Percentiles rank a stretch among this genome's conserved stretches.
Evolutionary conservation across 139 green algal genomes (phyloP).

Genomic region (Picochlorum sp.): DNA sequence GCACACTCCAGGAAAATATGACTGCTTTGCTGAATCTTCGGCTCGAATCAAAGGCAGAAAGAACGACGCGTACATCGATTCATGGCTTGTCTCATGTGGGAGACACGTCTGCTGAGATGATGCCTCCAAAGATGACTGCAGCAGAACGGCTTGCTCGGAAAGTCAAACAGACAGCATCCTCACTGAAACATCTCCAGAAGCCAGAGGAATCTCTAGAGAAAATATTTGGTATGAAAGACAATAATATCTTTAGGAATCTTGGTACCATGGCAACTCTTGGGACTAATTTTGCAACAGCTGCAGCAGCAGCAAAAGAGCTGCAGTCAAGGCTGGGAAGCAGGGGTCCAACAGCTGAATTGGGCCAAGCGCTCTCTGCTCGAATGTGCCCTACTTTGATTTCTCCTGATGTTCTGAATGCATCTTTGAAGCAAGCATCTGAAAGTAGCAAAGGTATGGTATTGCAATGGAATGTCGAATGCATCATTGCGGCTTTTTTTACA

Average conservation of each 20-base stretch:
- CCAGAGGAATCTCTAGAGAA: constrained; percentile 42
- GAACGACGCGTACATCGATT: neutral
- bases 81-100: neutral
- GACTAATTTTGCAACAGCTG: constrained; percentile 10
- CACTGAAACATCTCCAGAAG: constrained; percentile 20
- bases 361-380: constrained; percentile 28
- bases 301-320: constrained; percentile 42
- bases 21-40: constrained; percentile 22
- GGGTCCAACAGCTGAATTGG: constrained; percentile 37
- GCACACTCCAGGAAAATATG: constrained; percentile 28
- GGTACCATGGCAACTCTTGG: constrained; percentile 24
- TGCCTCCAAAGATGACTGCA: neutral
- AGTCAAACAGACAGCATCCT: constrained; percentile 15
- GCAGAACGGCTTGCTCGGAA: constrained; percentile 20
- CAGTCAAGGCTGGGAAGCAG: constrained; percentile 53
- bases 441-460: too few species aligned
- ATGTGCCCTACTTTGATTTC: constrained; percentile 47
- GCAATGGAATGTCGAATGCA: too few species aligned
- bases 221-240: constrained; percentile 49
- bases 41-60: constrained; percentile 8
- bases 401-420: constrained; percentile 25
- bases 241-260: constrained; percentile 53
- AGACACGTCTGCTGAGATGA: neutral
- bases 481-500: neutral
- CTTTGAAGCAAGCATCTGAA: too few species aligned